These are phyloP conservation scores for Zasmidium citrigriseum DNA, from an alignment of 2,329 filamentous ascomycete species.

Conservation along the genomic window DNA sequence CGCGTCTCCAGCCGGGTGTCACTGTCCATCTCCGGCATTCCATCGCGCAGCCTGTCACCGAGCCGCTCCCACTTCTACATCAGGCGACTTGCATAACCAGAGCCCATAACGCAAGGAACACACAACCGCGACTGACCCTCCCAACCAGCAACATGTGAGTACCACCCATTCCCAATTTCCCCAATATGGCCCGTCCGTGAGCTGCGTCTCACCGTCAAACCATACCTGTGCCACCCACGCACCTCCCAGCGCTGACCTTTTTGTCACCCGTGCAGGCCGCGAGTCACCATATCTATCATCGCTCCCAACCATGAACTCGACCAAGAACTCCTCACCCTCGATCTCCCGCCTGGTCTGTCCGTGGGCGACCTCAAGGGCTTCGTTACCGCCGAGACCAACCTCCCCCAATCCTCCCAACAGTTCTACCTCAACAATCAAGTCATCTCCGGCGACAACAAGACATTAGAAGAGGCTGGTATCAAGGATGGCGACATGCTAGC, in stretches of 20 bases:
- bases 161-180: conserved; percentile 6
- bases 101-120: conserved; percentile 18
- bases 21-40: conserved; percentile 20
- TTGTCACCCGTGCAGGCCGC: conserved; percentile 58
- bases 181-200: neutral
- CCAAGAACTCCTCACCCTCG: conserved; percentile 76
- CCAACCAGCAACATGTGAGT: conserved; percentile 30
- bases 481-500: conserved; percentile 90
- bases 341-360: conserved; percentile 80
- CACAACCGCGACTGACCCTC: conserved; percentile 11
- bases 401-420: conserved; percentile 72
- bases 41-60: conserved; percentile 8
- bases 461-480: conserved; percentile 77
- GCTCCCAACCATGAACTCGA: conserved; percentile 68
- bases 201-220: conserved; percentile 32
- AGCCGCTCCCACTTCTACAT: conserved; percentile 10
- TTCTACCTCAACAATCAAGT: conserved; percentile 89
- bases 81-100: conserved; percentile 20
- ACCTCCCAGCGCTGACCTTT: conserved; percentile 21
- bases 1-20: conserved; percentile 16
- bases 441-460: conserved; percentile 75
- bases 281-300: conserved; percentile 82
- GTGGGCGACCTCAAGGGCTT: conserved; percentile 83
- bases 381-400: conserved; percentile 78
- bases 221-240: conserved; percentile 22